Percentiles rank a stretch among this genome's conserved stretches.
Conservation (phyloP, 1,139 yeast genomes). For the Lodderomyces parapsilosis region DNA sequence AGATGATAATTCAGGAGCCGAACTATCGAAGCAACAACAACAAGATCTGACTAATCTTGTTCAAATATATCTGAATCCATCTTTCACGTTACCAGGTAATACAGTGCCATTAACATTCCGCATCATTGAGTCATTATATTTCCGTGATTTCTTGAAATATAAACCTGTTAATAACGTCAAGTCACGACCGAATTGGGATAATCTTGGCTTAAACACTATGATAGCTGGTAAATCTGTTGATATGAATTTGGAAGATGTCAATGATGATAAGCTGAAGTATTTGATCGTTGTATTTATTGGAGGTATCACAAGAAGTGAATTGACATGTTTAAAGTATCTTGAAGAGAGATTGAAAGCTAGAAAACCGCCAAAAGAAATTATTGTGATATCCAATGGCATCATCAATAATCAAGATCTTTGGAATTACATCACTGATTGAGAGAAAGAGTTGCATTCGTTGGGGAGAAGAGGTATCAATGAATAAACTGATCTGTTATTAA, state of each 20-base stretch:
- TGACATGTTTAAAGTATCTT: slow-evolving; percentile 61
- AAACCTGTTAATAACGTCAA: slow-evolving; percentile 41
- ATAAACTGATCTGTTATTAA: too few species aligned
- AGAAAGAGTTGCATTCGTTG: background rate
- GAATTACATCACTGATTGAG: slow-evolving; percentile 9
- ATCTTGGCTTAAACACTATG: slow-evolving; percentile 36
- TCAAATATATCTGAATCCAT: slow-evolving; percentile 40
- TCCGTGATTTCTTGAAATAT: slow-evolving; percentile 44
- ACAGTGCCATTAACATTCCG: slow-evolving; percentile 51
- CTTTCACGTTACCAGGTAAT: slow-evolving; percentile 52
- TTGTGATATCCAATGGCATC: slow-evolving; percentile 58
- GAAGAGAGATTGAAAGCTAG: slow-evolving; percentile 34
- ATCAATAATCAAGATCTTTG: slow-evolving; percentile 45
- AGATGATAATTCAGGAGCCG: too few species aligned
- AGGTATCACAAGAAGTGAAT: slow-evolving; percentile 78
- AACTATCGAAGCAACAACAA: too few species aligned
- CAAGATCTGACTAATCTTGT: slow-evolving; percentile 15
- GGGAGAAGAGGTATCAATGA: too few species aligned
- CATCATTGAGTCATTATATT: slow-evolving; percentile 51
- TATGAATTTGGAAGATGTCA: slow-evolving; percentile 31
- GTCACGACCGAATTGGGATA: slow-evolving; percentile 47
- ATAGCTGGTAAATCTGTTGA: slow-evolving; percentile 39
- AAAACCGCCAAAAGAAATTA: slow-evolving; percentile 41
- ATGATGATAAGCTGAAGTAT: slow-evolving; percentile 32
- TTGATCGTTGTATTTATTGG: slow-evolving; percentile 61